Evolutionary conservation across 805 yeast genomes (phyloP).

Genomic region (Jamesozyma piceae): DNA sequence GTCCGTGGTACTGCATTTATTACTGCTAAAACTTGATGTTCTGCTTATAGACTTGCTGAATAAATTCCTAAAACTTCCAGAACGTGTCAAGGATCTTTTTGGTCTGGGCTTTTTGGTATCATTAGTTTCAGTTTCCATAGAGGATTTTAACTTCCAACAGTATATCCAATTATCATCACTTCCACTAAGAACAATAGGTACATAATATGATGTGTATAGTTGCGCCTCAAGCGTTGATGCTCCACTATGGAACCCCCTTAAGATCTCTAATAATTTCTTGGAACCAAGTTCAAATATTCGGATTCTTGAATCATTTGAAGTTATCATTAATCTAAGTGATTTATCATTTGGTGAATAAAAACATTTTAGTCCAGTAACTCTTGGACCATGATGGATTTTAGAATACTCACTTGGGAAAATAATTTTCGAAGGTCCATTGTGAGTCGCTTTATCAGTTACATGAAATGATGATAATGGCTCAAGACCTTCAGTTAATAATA

Average conservation of each 20-base stretch:
- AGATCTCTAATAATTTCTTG: slow-evolving; percentile 50
- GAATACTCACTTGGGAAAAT: background rate
- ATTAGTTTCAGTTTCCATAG: background rate
- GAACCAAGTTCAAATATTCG: slow-evolving; percentile 52
- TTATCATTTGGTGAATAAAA: slow-evolving; percentile 28
- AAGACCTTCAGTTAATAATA: slow-evolving; percentile 57
- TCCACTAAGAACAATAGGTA: slow-evolving; percentile 48
- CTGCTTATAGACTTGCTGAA: slow-evolving; percentile 7
- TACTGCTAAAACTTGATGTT: slow-evolving; percentile 6
- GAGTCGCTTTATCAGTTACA: slow-evolving; percentile 34
- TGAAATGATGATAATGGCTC: slow-evolving; percentile 38
- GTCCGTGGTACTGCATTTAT: background rate
- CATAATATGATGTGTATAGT: slow-evolving; percentile 3
- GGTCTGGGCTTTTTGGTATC: background rate
- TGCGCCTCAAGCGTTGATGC: slow-evolving; percentile 62
- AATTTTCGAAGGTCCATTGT: slow-evolving; percentile 3
- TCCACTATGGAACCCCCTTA: slow-evolving; percentile 64
- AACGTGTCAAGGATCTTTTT: slow-evolving; percentile 6
- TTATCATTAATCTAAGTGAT: slow-evolving; percentile 42
- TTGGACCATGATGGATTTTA: slow-evolving; percentile 35
- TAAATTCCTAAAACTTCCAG: slow-evolving; percentile 11
- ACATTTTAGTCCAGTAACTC: slow-evolving; percentile 67
- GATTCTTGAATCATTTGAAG: slow-evolving; percentile 76
- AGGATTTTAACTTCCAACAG: slow-evolving; percentile 54
- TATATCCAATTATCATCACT: slow-evolving; percentile 86